These are phyloP conservation scores for Juglanconis juglandina DNA, from an alignment of 2,329 filamentous ascomycete genomes.

Conservation along the genomic window DNA sequence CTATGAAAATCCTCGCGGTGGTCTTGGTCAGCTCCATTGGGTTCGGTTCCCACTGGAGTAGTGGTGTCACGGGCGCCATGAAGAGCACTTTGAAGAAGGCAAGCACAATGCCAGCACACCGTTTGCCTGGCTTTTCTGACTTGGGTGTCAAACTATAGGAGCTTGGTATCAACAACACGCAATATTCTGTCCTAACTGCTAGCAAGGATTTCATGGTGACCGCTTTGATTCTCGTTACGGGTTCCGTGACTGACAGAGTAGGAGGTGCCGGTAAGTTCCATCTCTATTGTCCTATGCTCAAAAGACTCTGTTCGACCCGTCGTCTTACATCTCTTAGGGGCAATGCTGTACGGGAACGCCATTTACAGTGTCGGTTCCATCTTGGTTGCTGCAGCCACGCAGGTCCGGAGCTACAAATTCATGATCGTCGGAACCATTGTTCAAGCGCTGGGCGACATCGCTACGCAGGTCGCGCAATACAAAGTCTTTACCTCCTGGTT, in stretches of 20 bases:
- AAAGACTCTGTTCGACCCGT: neutral
- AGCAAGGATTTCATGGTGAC: slow-evolving; percentile 63
- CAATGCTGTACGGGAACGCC: slow-evolving; percentile 60
- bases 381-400: slow-evolving; percentile 55
- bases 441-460: slow-evolving; percentile 58
- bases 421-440: slow-evolving; percentile 58
- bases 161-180: slow-evolving; percentile 56
- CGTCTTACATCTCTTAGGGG: slow-evolving; percentile 27
- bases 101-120: neutral
- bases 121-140: neutral
- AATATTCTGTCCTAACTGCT: slow-evolving; percentile 56
- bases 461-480: slow-evolving; percentile 62
- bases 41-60: slow-evolving; percentile 58
- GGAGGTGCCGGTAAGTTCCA: slow-evolving; percentile 48
- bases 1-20: slow-evolving; percentile 37
- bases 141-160: slow-evolving; percentile 28
- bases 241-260: slow-evolving; percentile 54
- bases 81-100: slow-evolving; percentile 58
- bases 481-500: slow-evolving; percentile 66
- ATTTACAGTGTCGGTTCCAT: slow-evolving; percentile 57
- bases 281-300: neutral
- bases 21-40: slow-evolving; percentile 52
- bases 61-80: slow-evolving; percentile 58
- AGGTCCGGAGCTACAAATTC: slow-evolving; percentile 53
- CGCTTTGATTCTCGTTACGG: slow-evolving; percentile 50